Base-by-base conservation (phyloP, 1,284 basidiomycete genomes). In the Cystobasidium pallidum region DNA sequence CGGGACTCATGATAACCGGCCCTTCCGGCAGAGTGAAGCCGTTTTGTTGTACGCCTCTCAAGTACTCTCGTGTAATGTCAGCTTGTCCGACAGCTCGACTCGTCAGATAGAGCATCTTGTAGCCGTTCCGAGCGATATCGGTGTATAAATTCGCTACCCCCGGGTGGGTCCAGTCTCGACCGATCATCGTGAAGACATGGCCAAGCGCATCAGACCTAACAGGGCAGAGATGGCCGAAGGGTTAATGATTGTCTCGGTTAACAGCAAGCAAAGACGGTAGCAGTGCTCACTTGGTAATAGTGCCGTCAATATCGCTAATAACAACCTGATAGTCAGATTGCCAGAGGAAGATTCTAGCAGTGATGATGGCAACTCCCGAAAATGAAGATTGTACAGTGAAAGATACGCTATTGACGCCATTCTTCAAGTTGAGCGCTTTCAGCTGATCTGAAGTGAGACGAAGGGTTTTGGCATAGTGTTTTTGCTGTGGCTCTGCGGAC, bases 61-160 rank as follows among this genome's bases (percentile, higher is more conserved):
- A 85, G 79, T 99, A 99, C 75, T 94, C 93, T 73, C 96, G 84
- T 45, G 96, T 99, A 58, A 94, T 91, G 81, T 99, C 95, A 17
- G 96, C 96, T 81, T 99, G 96, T 0, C 96, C 96, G 75, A 99
- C 98, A 1, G 96, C 95, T 43, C 96, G 87, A 17, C 94, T 96
- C 0, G 96, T 99, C 24, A 99, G 86, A 81, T 99, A 99, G 87
- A 99, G 89, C 79, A 99, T 91, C 83, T 94, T 94, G 85, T 99
- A 99, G 43, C 96, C 96, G 79, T 99, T 99, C 73, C 92, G 87
- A 68, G 81, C 80, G 75, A 99, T 97, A 79, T 99, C 96, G 2
- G 93, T 97, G 82, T 99, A 99, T 24, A 99, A 85, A 82, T 99
- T 99, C 6, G 96, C 96, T 21, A 99, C 95, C 19, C 96, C 96